Base-by-base conservation (phyloP, 2,329 filamentous ascomycete species). In the Byssothecium circinans region DNA sequence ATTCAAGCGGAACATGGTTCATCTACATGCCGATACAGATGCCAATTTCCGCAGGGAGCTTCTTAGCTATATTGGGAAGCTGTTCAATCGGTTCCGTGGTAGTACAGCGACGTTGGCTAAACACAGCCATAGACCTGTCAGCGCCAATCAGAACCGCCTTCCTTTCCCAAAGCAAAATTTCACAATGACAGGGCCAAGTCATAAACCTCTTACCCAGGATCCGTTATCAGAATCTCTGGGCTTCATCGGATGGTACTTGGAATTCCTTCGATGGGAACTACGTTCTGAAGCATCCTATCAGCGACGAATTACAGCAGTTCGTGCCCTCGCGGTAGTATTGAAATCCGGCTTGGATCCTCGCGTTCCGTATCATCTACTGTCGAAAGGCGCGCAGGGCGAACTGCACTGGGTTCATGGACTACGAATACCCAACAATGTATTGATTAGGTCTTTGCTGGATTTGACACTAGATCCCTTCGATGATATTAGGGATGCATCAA, bases 381-480 rank as follows among this genome's bases (percentile, higher is more conserved):
- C 73, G 0, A 82, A 79, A 50, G 71, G 75, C 11, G 79, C 78
- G 3, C 69, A 74, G 22, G 74, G 75, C 27, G 73, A 78, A 44
- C 56, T 73, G 3, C 71, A 68, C 27, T 84, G 81, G 80, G 72
- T 74, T 3, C 75, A 78, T 48, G 63, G 71, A 17, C 47, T 80
- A 11, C 65, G 73, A 2, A 67, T 83, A 3, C 70, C 80, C 15
- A 70, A 67, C 41, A 10, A 39, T 1, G 54, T 56, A 2, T 42
- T 86, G 74, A 71, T 82, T 10, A 78, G 87, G 39, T 76, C 85
- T 4, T 74, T 97, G 6, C 74, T 91, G 12, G 90, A 96, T 67
- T 80, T 96, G 18, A 72, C 95, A 7, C 78, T 95, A 64, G 89
- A 99, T 60, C 89, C 92, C 0, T 99, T 95, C 62, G 94, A 97